phyloP scores from a whole-genome alignment of 2,329 filamentous ascomycete genomes.

The Eutypella sp. region DNA sequence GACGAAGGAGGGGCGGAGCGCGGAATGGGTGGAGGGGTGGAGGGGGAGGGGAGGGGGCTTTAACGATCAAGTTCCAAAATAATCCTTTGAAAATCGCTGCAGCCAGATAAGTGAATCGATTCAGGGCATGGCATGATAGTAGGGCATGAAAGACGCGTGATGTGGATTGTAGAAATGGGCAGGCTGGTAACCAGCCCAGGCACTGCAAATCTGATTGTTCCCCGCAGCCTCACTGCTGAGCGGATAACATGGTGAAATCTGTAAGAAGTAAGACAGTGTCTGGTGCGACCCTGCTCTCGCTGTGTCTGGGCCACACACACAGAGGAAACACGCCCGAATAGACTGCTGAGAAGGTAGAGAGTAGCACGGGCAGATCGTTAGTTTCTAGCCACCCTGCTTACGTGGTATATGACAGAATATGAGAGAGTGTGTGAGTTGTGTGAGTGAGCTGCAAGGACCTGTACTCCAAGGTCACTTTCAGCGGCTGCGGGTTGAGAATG shows the following conservation, averaged over 20 bases:
- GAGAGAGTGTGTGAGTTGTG: too few species aligned
- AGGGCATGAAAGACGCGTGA: background rate
- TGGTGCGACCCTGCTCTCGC: background rate
- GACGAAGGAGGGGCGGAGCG: too few species aligned
- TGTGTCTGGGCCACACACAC: background rate
- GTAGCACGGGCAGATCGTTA: background rate
- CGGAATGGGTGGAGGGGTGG: too few species aligned
- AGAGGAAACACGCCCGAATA: background rate
- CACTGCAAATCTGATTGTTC: background rate
- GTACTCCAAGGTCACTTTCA: background rate
- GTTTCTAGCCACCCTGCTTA: background rate
- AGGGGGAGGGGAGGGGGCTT: background rate
- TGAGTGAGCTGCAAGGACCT: background rate
- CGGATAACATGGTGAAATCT: background rate
- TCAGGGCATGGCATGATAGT: background rate
- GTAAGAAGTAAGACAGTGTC: slow-evolving; percentile 1
- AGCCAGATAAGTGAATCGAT: background rate
- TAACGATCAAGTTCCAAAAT: background rate
- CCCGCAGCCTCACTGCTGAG: slow-evolving; percentile 1
- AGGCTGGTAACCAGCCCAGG: background rate
- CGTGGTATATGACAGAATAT: too few species aligned
- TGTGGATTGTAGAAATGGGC: background rate
- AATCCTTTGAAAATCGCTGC: background rate
- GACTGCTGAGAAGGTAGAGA: background rate
- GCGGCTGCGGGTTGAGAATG: background rate